Conservation (phyloP, 2,329 filamentous ascomycete genomes). For the Fusarium sp. region DNA sequence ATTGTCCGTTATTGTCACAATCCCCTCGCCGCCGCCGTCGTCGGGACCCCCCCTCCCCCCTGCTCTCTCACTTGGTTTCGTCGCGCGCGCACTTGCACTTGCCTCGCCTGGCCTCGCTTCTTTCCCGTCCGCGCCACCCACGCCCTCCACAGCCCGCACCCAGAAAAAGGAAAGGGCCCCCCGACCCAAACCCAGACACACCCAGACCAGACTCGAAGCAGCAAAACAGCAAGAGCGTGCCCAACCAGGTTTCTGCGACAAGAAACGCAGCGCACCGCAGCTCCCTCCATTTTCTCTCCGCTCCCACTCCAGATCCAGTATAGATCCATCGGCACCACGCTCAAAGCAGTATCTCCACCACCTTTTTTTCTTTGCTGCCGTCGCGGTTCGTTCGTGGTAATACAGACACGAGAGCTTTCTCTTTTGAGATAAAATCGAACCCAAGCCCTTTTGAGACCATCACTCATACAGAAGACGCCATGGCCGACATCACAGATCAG, state of each 20-base stretch:
- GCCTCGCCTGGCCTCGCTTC: conserved; percentile 54
- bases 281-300: conserved; percentile 56
- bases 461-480: conserved; percentile 48
- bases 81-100: conserved; percentile 36
- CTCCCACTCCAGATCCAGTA: conserved; percentile 73
- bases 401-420: conserved; percentile 47
- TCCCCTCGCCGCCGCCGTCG: background rate
- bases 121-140: conserved; percentile 49
- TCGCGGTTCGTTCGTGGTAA: conserved; percentile 50
- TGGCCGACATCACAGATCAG: conserved; percentile 85
- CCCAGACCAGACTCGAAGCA: conserved; percentile 53
- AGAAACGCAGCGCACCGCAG: conserved; percentile 58
- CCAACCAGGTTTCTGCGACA: conserved; percentile 69
- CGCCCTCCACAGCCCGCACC: conserved; percentile 41
- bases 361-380: conserved; percentile 61
- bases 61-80: conserved; percentile 29
- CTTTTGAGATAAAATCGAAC: conserved; percentile 38
- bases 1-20: conserved; percentile 14
- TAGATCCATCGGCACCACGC: conserved; percentile 74
- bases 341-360: conserved; percentile 74
- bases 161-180: conserved; percentile 41
- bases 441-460: conserved; percentile 39
- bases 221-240: conserved; percentile 50
- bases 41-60: background rate
- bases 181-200: conserved; percentile 40